Conservation (phyloP, 495 filamentous ascomycete genomes). For the Aspergillus sparsus region DNA sequence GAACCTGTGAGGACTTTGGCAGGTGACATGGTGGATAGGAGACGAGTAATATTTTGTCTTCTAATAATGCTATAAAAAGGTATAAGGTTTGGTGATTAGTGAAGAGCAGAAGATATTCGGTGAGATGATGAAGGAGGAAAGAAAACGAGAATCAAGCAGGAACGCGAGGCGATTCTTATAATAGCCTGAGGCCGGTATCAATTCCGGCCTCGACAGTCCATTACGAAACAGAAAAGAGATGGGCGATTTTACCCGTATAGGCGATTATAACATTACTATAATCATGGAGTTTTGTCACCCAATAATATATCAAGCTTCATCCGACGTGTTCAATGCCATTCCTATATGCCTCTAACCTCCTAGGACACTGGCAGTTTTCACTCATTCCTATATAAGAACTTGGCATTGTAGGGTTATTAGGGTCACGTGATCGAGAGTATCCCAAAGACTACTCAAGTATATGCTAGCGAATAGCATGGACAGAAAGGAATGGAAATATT, state of each 20-base stretch:
- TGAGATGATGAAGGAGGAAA: slow-evolving; percentile 21
- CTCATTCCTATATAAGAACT: slow-evolving; percentile 34
- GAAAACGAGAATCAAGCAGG: slow-evolving; percentile 30
- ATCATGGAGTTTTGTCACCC: not conserved
- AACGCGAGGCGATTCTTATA: slow-evolving; percentile 49
- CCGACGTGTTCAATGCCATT: not conserved
- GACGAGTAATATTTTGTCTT: not conserved
- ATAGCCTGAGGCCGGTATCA: slow-evolving; percentile 61
- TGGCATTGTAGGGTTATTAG: slow-evolving; percentile 31
- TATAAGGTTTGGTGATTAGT: too few species aligned
- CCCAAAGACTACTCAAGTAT: not conserved
- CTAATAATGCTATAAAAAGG: not conserved
- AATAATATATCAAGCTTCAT: slow-evolving; percentile 3
- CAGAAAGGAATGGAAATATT: too few species aligned
- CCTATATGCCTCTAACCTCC: not conserved
- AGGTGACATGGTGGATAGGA: slow-evolving; percentile 21
- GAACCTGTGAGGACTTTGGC: slow-evolving; percentile 30
- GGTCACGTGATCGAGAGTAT: slow-evolving; percentile 39
- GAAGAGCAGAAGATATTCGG: not conserved
- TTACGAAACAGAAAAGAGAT: slow-evolving; percentile 40
- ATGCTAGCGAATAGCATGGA: not conserved
- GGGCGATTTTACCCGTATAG: slow-evolving; percentile 26
- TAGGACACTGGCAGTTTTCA: not conserved
- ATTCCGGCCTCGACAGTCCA: slow-evolving; percentile 56
- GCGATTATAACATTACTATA: slow-evolving; percentile 6